Percentiles rank a stretch among this genome's conserved stretches.
Evolutionary conservation across 306 rosid species (phyloP).

Genomic region (Purshia tridentata): DNA sequence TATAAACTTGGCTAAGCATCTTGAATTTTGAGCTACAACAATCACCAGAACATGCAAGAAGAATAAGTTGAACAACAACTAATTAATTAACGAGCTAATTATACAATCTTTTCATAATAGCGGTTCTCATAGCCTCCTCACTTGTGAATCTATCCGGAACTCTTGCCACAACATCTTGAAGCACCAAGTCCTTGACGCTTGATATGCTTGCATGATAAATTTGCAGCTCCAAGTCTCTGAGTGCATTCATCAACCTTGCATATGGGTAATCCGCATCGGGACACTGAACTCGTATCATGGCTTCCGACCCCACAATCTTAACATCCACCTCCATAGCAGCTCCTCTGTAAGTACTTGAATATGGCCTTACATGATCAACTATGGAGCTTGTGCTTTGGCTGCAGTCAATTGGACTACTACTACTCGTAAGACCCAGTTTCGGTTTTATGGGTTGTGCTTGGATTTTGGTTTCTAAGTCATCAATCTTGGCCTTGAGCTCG

Average conservation of each 20-base stretch:
- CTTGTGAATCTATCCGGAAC: conserved; percentile 34
- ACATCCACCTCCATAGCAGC: conserved; percentile 35
- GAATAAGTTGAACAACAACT: not conserved
- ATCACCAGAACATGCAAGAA: not conserved
- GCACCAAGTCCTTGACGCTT: conserved; percentile 45
- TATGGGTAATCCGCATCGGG: conserved; percentile 36
- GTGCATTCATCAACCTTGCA: conserved; percentile 46
- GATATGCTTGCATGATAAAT: conserved; percentile 47
- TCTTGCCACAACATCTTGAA: conserved; percentile 53
- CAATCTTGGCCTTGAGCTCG: conserved; percentile 37
- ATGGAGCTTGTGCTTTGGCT: not conserved
- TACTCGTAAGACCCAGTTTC: not conserved
- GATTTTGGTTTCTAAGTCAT: conserved; percentile 15
- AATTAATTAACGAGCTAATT: not conserved
- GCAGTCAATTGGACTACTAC: not conserved
- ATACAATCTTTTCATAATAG: conserved; percentile 31
- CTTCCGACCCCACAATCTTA: conserved; percentile 44
- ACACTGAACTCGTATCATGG: conserved; percentile 48
- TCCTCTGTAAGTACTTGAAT: not conserved
- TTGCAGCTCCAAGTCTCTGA: conserved; percentile 34
- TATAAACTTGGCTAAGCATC: not conserved
- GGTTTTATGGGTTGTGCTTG: not conserved
- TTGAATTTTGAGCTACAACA: not conserved
- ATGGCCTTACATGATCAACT: not conserved
- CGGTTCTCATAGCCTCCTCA: conserved; percentile 32